Base-by-base conservation (phyloP, 139 green algal species). In the Micractinium sp. region DNA sequence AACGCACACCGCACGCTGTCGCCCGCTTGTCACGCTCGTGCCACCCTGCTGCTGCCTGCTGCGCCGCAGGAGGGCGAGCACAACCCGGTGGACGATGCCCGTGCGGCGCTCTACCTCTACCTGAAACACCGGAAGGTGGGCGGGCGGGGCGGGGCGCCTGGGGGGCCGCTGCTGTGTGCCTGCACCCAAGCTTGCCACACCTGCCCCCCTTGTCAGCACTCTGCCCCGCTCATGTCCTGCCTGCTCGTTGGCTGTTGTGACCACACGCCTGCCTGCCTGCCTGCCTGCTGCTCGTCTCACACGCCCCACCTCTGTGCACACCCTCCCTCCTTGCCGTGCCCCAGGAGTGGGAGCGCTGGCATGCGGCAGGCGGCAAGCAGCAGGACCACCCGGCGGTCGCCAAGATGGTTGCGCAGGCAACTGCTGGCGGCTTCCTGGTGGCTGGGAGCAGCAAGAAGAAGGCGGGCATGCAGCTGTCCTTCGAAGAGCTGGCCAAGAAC, bases 71-170 rank as follows among this genome's bases (percentile, higher is more conserved):
- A 73, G 36, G 95, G 94, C 1, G 85, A 95, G 92, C 95, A 98
- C 87, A 89, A 60, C 60, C 86, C 86, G 0, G 39, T 85, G 78
- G 78, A 84, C 41, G 78, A 84, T 31, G 78, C 78, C 13, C 85
- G 94, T 1, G 92, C 91, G 18, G 86, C 92, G 0, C 82, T 96
- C n/a, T 92, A 92, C 74, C 90, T 97, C 25, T 97, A 97, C 81
- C 82, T 92, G 9, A 93, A 92, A 61, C 89, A 95, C 73, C 88
- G 91, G 66, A 93, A 93, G 91, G 89, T 85, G 67, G 73, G n/a
- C 22, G 47, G 47, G 47, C 47, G 47, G 47, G 47, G 47, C 47
- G 47, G 47, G 47, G 7, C 7, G 47, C 7, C 47, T 56, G 47
- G 47, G n/a, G n/a, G n/a, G n/a, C n/a, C 47, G 47, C 9, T 16